phyloP scores from a whole-genome alignment of 75 land plant species.

The Larix kaempferi region DNA sequence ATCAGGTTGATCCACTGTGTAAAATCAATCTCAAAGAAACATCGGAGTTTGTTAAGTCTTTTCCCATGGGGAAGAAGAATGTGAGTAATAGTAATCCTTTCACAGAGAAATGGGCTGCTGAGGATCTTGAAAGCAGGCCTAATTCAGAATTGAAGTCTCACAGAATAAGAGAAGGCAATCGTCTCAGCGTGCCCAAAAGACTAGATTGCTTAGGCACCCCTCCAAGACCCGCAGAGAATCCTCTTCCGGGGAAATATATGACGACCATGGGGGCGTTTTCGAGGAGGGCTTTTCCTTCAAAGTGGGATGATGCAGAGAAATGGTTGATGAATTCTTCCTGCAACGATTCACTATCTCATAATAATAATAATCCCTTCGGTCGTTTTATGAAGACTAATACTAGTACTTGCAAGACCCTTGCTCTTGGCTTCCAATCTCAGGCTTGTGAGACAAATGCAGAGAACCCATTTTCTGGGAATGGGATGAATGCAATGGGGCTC shows the following conservation, averaged over 20 bases:
- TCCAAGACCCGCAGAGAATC: conserved; percentile 32
- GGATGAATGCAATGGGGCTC: not conserved
- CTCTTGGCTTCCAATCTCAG: not conserved
- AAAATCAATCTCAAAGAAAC: conserved; percentile 61
- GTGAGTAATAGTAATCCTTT: not conserved
- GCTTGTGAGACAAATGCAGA: not conserved
- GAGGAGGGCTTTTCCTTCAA: conserved; percentile 58
- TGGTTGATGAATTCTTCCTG: conserved; percentile 51
- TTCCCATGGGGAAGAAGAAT: conserved; percentile 27
- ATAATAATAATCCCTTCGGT: not conserved
- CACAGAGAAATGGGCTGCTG: not conserved
- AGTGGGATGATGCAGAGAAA: conserved; percentile 82
- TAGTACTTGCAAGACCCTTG: conserved; percentile 1
- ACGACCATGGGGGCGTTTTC: conserved; percentile 13
- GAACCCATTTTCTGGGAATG: not conserved
- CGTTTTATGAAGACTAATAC: not conserved
- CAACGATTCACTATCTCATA: conserved; percentile 48
- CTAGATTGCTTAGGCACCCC: conserved; percentile 45
- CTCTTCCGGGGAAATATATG: conserved; percentile 6
- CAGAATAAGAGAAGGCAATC: conserved; percentile 26
- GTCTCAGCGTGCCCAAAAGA: conserved; percentile 23
- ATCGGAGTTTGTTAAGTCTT: conserved; percentile 58
- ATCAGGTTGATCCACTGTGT: conserved; percentile 50
- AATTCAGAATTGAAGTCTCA: conserved; percentile 12
- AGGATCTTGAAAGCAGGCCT: conserved; percentile 3